Evolutionary conservation across 257 asterid genomes (phyloP), one percentile per base, ranked within the genome.

Genomic region (Phtheirospermum japonicum): DNA sequence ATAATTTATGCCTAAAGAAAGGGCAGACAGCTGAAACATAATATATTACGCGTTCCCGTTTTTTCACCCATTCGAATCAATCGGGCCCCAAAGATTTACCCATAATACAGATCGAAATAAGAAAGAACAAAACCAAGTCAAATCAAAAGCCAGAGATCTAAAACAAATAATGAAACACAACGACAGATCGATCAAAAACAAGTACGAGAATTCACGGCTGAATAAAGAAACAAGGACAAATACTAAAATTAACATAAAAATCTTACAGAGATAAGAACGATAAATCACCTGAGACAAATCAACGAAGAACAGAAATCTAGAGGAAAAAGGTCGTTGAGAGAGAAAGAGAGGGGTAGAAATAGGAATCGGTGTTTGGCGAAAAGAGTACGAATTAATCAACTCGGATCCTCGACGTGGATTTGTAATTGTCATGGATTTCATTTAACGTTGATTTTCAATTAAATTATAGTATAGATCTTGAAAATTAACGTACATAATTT

Each of bases 91-190:
- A 23, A 6, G 5, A 16, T 1, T 23, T 12, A 23, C 56, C 26
- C n/a, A 17, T 1, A 53, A 50, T 0, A 9, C 26, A 13, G 20
- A 57, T 0, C 7, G 14, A 37, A 62, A 7, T 0, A 4, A 8
- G 49, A 63, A 53, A 67, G 3, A 6, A 53, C 1, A 48, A 57
- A 57, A 37, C 6, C 1, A 66, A 71, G 40, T 19, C n/a, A n/a
- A n/a, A n/a, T n/a, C n/a, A n/a, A n/a, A n/a, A n/a, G 67, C 60
- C 60, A 31, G 65, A 56, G 76, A 78, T 74, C 78, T 57, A 46
- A 63, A 60, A 57, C 52, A 9, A 6, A 23, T 23, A 23, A 23
- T 23, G 1, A 23, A 23, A 23, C 28, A 23, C 28, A 23, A 3
- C 28, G 2, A 23, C 3, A 3, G 1, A 23, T 23, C 28, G 3